A percentile compares a stretch with the other conserved stretches of the same genome.
These are phyloP conservation scores for Comarum palustre DNA, from an alignment of 306 rosid species.

Conservation along the genomic window DNA sequence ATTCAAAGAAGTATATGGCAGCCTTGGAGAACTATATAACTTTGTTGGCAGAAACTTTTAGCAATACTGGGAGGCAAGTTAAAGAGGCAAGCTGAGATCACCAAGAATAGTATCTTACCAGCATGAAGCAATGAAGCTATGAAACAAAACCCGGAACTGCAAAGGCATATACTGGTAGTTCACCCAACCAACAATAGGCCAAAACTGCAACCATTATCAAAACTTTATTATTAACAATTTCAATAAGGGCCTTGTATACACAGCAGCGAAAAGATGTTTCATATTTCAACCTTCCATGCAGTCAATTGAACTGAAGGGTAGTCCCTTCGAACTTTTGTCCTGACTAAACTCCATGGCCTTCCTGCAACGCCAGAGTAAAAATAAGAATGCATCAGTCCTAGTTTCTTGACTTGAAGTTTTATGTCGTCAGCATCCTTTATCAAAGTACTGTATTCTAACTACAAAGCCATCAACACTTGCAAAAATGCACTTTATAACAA, in stretches of 20 bases:
- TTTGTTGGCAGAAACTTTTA: background rate
- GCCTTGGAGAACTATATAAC: background rate
- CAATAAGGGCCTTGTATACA: background rate
- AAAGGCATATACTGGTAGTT: constrained; percentile 88
- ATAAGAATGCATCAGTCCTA: background rate
- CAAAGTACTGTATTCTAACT: background rate
- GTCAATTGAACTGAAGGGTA: constrained; percentile 76
- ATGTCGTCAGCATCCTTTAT: constrained; percentile 3
- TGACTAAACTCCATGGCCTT: constrained; percentile 63
- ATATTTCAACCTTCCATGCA: constrained; percentile 74
- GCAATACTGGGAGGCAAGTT: background rate
- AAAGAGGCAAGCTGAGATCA: constrained; percentile 2
- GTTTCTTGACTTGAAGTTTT: background rate
- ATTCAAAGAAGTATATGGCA: background rate
- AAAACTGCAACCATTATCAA: constrained; percentile 53
- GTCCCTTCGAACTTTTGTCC: constrained; percentile 56
- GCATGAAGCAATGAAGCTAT: constrained; percentile 67
- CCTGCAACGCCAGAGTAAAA: constrained; percentile 45
- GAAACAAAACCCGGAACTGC: constrained; percentile 82
- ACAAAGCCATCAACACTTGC: background rate
- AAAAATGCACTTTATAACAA: too few species aligned
- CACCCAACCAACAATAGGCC: constrained; percentile 93
- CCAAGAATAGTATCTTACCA: constrained; percentile 46
- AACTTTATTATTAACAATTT: constrained; percentile 20
- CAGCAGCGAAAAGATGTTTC: constrained; percentile 13